Evolutionary conservation across 345 rosid genomes (phyloP).

Genomic region (Salix caprea): DNA sequence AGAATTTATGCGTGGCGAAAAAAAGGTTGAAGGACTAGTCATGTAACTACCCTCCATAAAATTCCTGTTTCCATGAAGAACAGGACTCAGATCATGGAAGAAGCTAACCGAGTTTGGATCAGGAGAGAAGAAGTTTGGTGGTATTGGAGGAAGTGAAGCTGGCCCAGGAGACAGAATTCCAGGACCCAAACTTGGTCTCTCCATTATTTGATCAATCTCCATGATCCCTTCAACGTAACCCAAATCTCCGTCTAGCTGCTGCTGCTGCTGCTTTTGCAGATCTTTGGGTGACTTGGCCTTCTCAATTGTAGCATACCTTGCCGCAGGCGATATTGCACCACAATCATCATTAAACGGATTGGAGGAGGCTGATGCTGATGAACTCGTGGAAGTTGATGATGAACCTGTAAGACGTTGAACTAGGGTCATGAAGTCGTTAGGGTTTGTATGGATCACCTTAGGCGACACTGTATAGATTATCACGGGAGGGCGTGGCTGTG

Average conservation of each 20-base stretch:
- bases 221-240: constrained; percentile 41
- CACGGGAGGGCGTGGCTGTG: constrained; percentile 51
- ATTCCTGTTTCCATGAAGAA: constrained; percentile 40
- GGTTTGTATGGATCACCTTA: constrained; percentile 76
- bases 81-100: constrained; percentile 58
- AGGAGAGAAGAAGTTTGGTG: constrained; percentile 63
- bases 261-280: constrained; percentile 6
- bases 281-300: constrained; percentile 41
- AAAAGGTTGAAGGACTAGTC: constrained; percentile 51
- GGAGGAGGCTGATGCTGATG: constrained; percentile 2
- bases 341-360: constrained; percentile 12
- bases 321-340: constrained; percentile 71
- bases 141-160: constrained; percentile 51
- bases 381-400: constrained; percentile 20
- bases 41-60: constrained; percentile 49
- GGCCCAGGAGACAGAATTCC: constrained; percentile 84
- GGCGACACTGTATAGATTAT: constrained; percentile 87
- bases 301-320: constrained; percentile 64
- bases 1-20: constrained; percentile 39
- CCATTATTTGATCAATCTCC: constrained; percentile 27
- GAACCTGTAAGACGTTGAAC: constrained; percentile 91
- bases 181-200: constrained; percentile 38
- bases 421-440: constrained; percentile 75
- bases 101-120: constrained; percentile 47
- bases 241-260: constrained; percentile 8